Evolutionary conservation across 139 green algal species (phyloP), one percentile per base, ranked within the genome.

Genomic region (Helicosporidium sp.): DNA sequence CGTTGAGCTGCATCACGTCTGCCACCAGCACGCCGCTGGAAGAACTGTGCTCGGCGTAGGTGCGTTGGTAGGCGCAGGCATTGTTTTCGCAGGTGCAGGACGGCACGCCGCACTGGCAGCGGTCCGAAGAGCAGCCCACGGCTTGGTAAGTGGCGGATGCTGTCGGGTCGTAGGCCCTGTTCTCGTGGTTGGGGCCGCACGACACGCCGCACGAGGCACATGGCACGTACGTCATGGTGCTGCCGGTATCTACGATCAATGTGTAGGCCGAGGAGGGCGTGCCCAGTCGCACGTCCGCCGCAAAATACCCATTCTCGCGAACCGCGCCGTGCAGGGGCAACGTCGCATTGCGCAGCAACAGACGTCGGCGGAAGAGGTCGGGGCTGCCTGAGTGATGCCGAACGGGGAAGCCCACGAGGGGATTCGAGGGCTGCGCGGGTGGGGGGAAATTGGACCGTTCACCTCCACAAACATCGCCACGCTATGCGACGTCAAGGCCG

Each of bases 221-320:
- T 0, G 85, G 80, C 16, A 96, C 74, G 66, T 94, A 95, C 0
- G 79, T 92, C 34, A 93, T 80, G 1, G 84, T 93, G 61, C 68
- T 85, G 28, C 87, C 87, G 1, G 87, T 96, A 72, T 96, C 87
- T 12, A 95, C 82, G 50, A 96, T 96, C 7, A 94, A 67, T 4
- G 64, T 63, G 55, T 91, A 95, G 5, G 54, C 49, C 16, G 65
- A 58, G 1, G 73, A 48, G 1, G 82, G 86, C 0, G 77, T 93
- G 16, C 87, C 87, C 15, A 96, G 45, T 20, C 55, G 46, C 8
- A 96, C 19, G 1, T 55, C 73, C 0, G 73, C 71, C 46, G 91
- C 93, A 35, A 91, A 93, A 43, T 47, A 84, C 69, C 76, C 78
- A 20, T 69, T 72, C 43, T 85, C 78, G 7, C 68, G 68, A 1